These are phyloP conservation scores for Glaciozyma antarctica DNA, from an alignment of 768 basidiomycete genomes.

Conservation along the genomic window DNA sequence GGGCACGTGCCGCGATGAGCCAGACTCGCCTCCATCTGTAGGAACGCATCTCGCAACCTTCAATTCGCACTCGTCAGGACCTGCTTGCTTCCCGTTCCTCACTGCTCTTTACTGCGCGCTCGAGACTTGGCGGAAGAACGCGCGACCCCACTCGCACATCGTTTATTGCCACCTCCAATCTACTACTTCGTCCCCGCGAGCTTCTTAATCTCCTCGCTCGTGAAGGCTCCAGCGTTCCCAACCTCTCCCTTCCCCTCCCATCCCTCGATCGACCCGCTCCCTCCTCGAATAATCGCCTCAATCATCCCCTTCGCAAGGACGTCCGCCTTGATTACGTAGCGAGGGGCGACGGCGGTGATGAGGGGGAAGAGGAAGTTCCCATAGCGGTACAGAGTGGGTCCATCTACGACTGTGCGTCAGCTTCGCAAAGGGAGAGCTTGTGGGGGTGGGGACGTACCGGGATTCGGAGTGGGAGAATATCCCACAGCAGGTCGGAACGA, in stretches of 20 bases:
- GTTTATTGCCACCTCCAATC: too few relatives aligned
- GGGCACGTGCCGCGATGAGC: neutral
- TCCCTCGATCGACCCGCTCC: neutral
- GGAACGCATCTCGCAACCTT: neutral
- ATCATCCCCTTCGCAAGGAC: conserved; percentile 16
- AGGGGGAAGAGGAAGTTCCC: neutral
- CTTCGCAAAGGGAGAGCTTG: neutral
- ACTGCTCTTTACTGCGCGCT: too few relatives aligned
- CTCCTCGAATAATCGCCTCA: conserved; percentile 5
- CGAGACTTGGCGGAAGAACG: too few relatives aligned
- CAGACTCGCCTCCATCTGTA: too few relatives aligned
- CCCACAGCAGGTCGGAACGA: conserved; percentile 26
- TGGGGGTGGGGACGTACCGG: conserved; percentile 9
- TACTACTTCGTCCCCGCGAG: neutral
- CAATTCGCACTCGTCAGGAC: too few relatives aligned
- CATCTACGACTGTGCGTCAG: neutral
- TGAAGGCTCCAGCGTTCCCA: conserved; percentile 14
- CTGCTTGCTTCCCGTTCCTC: too few relatives aligned
- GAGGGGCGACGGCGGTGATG: neutral
- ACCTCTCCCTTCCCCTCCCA: conserved; percentile 22
- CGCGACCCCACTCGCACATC: too few relatives aligned
- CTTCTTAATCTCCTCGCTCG: conserved; percentile 18
- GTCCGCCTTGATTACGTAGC: conserved; percentile 1
- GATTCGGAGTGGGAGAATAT: neutral
- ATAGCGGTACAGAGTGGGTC: neutral